Evolutionary conservation across 2,329 filamentous ascomycete species (phyloP).

Genomic region (Talaromyces sp.): DNA sequence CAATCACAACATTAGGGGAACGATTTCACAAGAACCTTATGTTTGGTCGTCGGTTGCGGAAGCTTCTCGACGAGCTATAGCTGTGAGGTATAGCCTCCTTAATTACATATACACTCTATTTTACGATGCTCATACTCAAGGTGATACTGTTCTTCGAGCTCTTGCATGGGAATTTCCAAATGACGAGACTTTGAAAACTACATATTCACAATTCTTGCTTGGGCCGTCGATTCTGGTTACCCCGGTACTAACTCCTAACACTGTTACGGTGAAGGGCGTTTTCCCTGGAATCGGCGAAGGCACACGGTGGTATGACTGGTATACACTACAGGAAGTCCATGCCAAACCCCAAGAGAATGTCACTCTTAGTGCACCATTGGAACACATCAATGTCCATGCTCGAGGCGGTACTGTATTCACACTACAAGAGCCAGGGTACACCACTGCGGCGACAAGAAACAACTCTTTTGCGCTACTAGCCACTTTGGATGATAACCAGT

Average conservation of each 20-base stretch:
- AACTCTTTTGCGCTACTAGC: not conserved
- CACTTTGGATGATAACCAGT: not conserved
- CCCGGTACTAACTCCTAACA: not conserved
- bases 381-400: not conserved
- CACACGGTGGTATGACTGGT: constrained; percentile 70
- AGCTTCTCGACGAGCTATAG: not conserved
- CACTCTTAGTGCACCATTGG: not conserved
- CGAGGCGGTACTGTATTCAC: not conserved
- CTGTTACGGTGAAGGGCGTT: constrained; percentile 55
- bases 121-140: constrained; percentile 61
- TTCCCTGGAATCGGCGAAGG: constrained; percentile 63
- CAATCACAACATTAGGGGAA: constrained; percentile 66
- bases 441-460: not conserved
- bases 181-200: constrained; percentile 63
- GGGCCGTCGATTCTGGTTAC: not conserved
- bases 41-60: not conserved
- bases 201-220: constrained; percentile 63
- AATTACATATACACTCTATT: constrained; percentile 75
- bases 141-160: constrained; percentile 68
- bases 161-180: constrained; percentile 71
- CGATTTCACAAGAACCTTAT: constrained; percentile 64
- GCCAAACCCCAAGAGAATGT: not conserved
- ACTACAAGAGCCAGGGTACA: not conserved
- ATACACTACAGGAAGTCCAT: not conserved
- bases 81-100: constrained; percentile 58